phyloP scores from a whole-genome alignment of 2,329 filamentous ascomycete species.

The Pseudofabraea citricarpa region DNA sequence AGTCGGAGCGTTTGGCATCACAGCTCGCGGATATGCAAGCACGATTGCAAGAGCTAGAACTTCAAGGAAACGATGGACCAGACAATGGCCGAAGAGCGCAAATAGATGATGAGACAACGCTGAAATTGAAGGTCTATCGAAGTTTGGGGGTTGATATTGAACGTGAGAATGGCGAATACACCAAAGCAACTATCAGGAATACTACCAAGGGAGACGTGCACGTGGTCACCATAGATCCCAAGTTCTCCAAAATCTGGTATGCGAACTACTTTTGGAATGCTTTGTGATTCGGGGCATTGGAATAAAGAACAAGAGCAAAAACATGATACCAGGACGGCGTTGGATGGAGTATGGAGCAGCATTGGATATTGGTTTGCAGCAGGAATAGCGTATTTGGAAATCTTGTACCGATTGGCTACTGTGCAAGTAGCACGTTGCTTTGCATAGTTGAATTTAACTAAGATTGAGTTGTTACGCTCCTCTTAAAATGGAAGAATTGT shows the following conservation, averaged over 20 bases:
- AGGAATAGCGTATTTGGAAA: too few relatives aligned
- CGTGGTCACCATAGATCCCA: slow-evolving; percentile 89
- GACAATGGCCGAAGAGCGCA: slow-evolving; percentile 33
- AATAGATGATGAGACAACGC: slow-evolving; percentile 58
- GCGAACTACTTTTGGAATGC: slow-evolving; percentile 96
- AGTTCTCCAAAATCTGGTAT: slow-evolving; percentile 88
- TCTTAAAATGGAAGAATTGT: too few relatives aligned
- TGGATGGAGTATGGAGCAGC: slow-evolving; percentile 2
- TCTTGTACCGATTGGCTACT: too few relatives aligned
- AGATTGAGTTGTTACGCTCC: too few relatives aligned
- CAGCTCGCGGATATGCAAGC: slow-evolving; percentile 72
- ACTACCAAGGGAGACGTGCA: slow-evolving; percentile 86
- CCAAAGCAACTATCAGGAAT: slow-evolving; percentile 80
- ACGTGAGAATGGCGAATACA: slow-evolving; percentile 73
- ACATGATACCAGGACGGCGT: slow-evolving; percentile 12
- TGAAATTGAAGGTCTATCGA: slow-evolving; percentile 87
- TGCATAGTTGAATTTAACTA: too few relatives aligned
- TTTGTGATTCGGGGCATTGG: slow-evolving; percentile 45
- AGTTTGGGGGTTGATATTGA: slow-evolving; percentile 88
- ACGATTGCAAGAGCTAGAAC: slow-evolving; percentile 75
- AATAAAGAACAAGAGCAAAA: neutral
- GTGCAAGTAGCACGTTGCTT: too few relatives aligned
- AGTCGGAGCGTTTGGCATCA: slow-evolving; percentile 83
- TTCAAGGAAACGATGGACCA: slow-evolving; percentile 78
- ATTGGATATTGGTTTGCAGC: neutral